Evolutionary conservation across 176 grass and related monocot species (phyloP), one percentile per base, ranked within the genome.

Genomic region (Saccharum spontaneum): DNA sequence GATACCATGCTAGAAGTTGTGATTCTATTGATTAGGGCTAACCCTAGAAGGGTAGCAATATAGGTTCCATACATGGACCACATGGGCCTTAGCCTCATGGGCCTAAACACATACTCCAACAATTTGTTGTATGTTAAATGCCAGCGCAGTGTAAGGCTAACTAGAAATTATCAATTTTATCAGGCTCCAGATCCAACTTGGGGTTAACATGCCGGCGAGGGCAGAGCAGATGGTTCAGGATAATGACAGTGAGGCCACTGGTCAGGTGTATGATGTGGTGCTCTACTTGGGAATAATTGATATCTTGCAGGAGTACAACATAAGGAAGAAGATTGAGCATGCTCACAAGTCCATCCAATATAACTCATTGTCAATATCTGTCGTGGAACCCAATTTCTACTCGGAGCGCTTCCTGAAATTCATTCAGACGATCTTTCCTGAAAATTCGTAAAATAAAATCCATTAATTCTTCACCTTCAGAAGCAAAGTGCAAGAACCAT

Each of bases 231-330:
- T 45, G 73, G 76, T 74, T 10, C 67, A 45, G 57, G 87, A 92
- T 77, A 73, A 92, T 1, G 79, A 92, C 37, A 85, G 69, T 28
- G 85, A 95, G 66, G 80, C 83, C 1, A 90, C 88, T 71, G 63
- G 82, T 34, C 84, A 96, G 71, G 88, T 96, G 68, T 99, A 91
- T 14, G 97, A 96, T 28, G 97, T 96, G 22, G 97, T 99, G 65
- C 86, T 99, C 14, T 99, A 99, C 79, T 84, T 99, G 20, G 97
- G 97, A 28, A 99, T 99, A 80, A 99, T 99, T 26, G 97, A 96
- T 71, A 99, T 99, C 48, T 75, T 99, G 76, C 97, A 99, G 71
- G 97, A 91, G 3, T 99, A 99, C 70, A 92, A 96, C 86, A 89
- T 92, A 77, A 69, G 84, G 7, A 99, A 99, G 86, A 94, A 92